A percentile compares a stretch with the other conserved stretches of the same genome.
phyloP scores from a whole-genome alignment of 73 alveolate species.

The Paramecium sonneborni region DNA sequence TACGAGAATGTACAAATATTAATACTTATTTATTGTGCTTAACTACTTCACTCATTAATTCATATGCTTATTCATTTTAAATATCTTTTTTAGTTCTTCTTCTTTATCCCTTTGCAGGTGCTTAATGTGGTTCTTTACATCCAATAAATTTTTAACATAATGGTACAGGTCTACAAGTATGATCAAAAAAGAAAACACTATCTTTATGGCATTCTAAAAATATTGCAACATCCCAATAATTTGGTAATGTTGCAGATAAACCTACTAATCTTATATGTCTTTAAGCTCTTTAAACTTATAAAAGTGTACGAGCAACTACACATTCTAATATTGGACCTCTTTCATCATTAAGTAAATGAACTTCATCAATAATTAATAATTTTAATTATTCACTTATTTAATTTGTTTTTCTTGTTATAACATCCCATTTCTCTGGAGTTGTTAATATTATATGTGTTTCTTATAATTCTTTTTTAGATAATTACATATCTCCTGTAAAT shows the following conservation, averaged over 20 bases:
- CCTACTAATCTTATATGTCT: slow-evolving; percentile 95
- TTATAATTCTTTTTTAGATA: slow-evolving; percentile 90
- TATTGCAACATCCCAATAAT: slow-evolving; percentile 97
- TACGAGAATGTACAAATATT: slow-evolving; percentile 99
- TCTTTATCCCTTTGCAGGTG: slow-evolving; percentile 57
- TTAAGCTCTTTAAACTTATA: slow-evolving; percentile 84
- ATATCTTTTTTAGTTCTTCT: slow-evolving; percentile 69
- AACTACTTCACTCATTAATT: slow-evolving; percentile 81
- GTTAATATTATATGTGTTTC: slow-evolving; percentile 98
- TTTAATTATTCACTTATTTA: slow-evolving; percentile 71
- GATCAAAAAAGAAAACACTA: slow-evolving; percentile 92
- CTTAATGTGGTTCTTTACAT: slow-evolving; percentile 76
- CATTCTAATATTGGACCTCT: slow-evolving; percentile 99
- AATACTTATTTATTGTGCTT: slow-evolving; percentile 95
- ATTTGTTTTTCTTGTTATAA: slow-evolving; percentile 60
- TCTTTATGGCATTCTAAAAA: slow-evolving; percentile 93
- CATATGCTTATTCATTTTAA: slow-evolving; percentile 89
- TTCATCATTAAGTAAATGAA: slow-evolving; percentile 99
- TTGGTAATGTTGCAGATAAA: slow-evolving; percentile 99
- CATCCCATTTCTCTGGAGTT: slow-evolving; percentile 99
- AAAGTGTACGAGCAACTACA: slow-evolving; percentile 97
- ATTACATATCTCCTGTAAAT: slow-evolving; percentile 99
- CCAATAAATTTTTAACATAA: slow-evolving; percentile 97
- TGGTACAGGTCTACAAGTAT: slow-evolving; percentile 98
- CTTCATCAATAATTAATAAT: slow-evolving; percentile 98